Conservation (phyloP, 306 rosid species). For the Pyrus betulifolia region DNA sequence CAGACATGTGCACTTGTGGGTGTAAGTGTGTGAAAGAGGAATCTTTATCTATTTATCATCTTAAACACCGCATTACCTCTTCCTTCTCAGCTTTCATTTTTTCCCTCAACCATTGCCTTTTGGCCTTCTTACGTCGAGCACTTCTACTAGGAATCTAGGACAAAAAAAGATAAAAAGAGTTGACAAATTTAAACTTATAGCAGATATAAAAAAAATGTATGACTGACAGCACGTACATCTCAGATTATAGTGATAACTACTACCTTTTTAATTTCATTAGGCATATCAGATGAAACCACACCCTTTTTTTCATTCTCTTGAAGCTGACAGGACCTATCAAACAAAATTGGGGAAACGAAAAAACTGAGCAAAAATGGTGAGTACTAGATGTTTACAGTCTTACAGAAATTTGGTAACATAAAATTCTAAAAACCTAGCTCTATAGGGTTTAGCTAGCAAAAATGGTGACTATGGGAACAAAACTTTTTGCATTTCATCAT, state of each 20-base stretch:
- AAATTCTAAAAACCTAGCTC: neutral
- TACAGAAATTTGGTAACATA: neutral
- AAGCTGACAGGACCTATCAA: slow-evolving; percentile 45
- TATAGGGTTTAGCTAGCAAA: neutral
- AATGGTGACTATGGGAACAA: neutral
- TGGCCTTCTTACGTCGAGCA: slow-evolving; percentile 81
- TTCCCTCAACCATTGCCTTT: slow-evolving; percentile 79
- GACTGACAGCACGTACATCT: slow-evolving; percentile 6
- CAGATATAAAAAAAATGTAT: too few species aligned
- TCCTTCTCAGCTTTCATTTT: slow-evolving; percentile 37
- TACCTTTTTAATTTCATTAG: slow-evolving; percentile 54
- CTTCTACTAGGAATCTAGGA: slow-evolving; percentile 74
- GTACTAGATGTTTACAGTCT: neutral
- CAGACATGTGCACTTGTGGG: neutral
- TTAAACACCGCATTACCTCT: slow-evolving; percentile 41
- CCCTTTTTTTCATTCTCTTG: slow-evolving; percentile 33
- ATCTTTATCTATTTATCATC: slow-evolving; percentile 1
- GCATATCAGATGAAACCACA: slow-evolving; percentile 25
- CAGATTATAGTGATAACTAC: slow-evolving; percentile 4
- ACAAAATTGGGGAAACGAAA: slow-evolving; percentile 3
- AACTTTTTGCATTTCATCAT: slow-evolving; percentile 1
- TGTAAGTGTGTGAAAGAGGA: neutral
- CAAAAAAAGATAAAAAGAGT: slow-evolving; percentile 4
- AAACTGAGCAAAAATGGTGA: neutral
- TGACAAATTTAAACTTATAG: neutral